These are phyloP conservation scores for Talaromyces sp. DNA, from an alignment of 2,329 filamentous ascomycete genomes.

Conservation along the genomic window DNA sequence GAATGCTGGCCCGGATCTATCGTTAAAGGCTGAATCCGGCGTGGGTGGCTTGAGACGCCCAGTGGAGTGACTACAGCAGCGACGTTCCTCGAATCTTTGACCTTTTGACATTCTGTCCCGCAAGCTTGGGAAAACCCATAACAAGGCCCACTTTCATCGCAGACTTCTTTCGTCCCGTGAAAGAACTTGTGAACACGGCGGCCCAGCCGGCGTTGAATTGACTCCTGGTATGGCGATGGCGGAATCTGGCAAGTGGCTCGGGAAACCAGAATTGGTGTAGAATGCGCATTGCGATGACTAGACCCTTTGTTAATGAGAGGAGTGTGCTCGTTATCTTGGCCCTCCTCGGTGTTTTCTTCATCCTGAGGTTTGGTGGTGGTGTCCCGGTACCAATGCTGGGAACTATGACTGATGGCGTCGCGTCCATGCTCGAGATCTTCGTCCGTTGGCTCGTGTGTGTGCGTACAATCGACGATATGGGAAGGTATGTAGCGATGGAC, in stretches of 20 bases:
- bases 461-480: slow-evolving; percentile 47
- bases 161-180: slow-evolving; percentile 45
- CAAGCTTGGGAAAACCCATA: slow-evolving; percentile 60
- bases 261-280: slow-evolving; percentile 11
- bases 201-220: slow-evolving; percentile 31
- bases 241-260: slow-evolving; percentile 14
- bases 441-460: slow-evolving; percentile 37
- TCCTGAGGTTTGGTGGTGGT: slow-evolving; percentile 5
- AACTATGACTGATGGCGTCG: slow-evolving; percentile 17
- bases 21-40: background rate
- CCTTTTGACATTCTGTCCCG: slow-evolving; percentile 57
- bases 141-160: slow-evolving; percentile 57
- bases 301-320: slow-evolving; percentile 22
- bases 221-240: slow-evolving; percentile 22
- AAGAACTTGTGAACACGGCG: slow-evolving; percentile 48
- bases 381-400: slow-evolving; percentile 18
- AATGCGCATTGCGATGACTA: slow-evolving; percentile 19
- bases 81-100: slow-evolving; percentile 18
- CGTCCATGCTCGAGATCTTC: slow-evolving; percentile 30
- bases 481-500: slow-evolving; percentile 47
- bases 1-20: background rate
- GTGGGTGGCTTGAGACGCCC: background rate
- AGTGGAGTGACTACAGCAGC: slow-evolving; percentile 10
- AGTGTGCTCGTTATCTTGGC: slow-evolving; percentile 24
- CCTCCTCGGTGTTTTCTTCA: slow-evolving; percentile 9